Evolutionary conservation across 2,329 filamentous ascomycete genomes (phyloP).

Genomic region (Diaporthe humulicola): DNA sequence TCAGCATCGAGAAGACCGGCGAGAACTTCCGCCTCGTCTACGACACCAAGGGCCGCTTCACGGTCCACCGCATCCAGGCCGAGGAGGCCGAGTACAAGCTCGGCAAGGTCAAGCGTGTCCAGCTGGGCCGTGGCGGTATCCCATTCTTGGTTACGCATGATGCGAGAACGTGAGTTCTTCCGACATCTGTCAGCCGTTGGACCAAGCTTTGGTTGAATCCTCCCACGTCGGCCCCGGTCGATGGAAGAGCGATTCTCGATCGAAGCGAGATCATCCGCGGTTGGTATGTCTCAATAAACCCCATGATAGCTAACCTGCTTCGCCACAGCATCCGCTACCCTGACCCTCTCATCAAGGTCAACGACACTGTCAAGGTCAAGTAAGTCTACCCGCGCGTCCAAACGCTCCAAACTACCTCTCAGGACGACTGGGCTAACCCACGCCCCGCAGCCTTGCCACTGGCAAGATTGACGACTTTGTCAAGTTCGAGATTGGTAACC

Average conservation of each 20-base stretch:
- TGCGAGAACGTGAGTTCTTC: constrained; percentile 99
- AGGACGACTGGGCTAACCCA: background rate
- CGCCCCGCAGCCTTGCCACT: constrained; percentile 72
- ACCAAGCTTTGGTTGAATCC: constrained; percentile 93
- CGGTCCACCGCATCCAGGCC: constrained; percentile 97
- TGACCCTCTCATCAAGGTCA: constrained; percentile 98
- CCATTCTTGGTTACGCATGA: constrained; percentile 99
- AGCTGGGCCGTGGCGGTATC: constrained; percentile 99
- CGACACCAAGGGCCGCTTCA: constrained; percentile 99
- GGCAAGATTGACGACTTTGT: constrained; percentile 99
- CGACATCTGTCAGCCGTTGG: constrained; percentile 99
- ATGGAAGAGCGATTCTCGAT: constrained; percentile 40
- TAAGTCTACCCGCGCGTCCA: constrained; percentile 17
- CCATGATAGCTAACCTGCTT: constrained; percentile 54
- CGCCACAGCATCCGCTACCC: constrained; percentile 94
- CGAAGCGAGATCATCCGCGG: constrained; percentile 60
- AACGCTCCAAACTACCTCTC: background rate
- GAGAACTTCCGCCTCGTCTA: constrained; percentile 99
- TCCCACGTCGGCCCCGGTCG: constrained; percentile 41
- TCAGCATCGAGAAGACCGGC: constrained; percentile 99
- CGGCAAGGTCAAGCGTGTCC: constrained; percentile 99
- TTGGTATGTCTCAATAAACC: constrained; percentile 63
- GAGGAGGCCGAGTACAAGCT: constrained; percentile 99
- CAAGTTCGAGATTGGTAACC: constrained; percentile 98
- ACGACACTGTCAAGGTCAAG: constrained; percentile 99